Percentiles rank a stretch among this genome's conserved stretches.
Evolutionary conservation across 495 filamentous ascomycete species (phyloP).

Genomic region (Antarctomyces pellizariae): DNA sequence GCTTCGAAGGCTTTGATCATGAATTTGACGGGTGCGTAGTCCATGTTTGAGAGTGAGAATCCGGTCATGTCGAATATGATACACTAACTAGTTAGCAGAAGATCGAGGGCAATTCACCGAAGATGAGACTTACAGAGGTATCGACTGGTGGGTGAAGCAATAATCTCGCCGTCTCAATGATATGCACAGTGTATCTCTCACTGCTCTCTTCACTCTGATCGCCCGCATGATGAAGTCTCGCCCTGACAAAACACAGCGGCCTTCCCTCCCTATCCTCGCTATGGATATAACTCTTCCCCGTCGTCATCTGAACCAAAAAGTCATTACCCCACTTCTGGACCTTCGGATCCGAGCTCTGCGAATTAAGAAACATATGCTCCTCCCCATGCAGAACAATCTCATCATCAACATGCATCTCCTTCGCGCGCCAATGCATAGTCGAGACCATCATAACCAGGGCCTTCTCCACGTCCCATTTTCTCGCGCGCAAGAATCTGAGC

Average conservation of each 20-base stretch:
- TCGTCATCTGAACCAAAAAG: conserved; percentile 60
- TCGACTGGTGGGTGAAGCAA: conserved; percentile 61
- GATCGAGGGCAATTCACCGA: background rate
- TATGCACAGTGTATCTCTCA: conserved; percentile 79
- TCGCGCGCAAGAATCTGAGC: conserved; percentile 70
- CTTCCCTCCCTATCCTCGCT: conserved; percentile 66
- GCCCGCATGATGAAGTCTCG: conserved; percentile 51
- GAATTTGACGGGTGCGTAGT: conserved; percentile 91
- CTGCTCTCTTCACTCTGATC: conserved; percentile 64
- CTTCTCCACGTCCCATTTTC: conserved; percentile 91
- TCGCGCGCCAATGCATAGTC: conserved; percentile 74
- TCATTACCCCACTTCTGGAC: conserved; percentile 39
- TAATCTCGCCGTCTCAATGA: conserved; percentile 79
- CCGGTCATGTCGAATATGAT: conserved; percentile 90
- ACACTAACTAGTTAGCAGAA: conserved; percentile 23
- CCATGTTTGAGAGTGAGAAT: conserved; percentile 91
- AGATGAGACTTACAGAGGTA: conserved; percentile 67
- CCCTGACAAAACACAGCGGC: conserved; percentile 72
- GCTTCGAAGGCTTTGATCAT: conserved; percentile 99
- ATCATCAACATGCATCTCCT: conserved; percentile 65
- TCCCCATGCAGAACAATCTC: conserved; percentile 72
- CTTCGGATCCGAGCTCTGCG: conserved; percentile 26
- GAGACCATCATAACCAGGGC: conserved; percentile 86
- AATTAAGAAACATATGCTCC: conserved; percentile 31
- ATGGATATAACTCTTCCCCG: conserved; percentile 92